Evolutionary conservation across 2,329 filamentous ascomycete genomes (phyloP), one percentile per base, ranked within the genome.

Genomic region (Cladorrhinum sp.): DNA sequence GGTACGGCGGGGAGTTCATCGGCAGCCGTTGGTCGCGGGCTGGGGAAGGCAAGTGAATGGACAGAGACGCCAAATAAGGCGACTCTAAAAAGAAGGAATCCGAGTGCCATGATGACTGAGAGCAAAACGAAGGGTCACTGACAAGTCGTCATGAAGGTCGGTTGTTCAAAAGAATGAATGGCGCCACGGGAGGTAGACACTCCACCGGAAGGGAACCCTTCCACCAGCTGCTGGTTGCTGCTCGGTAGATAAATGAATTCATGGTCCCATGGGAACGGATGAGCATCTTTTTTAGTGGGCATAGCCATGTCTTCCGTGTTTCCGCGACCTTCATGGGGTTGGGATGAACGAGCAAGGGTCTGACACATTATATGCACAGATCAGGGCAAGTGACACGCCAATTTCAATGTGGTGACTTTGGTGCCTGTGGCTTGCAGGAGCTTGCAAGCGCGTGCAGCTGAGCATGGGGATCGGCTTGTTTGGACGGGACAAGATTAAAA

Each of bases 11-110:
- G 71, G n/a, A 69, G 20, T 10, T 58, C 63, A 22, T 73, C 69
- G 29, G 64, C 62, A 27, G 66, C 59, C 9, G 78, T 80, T 49
- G 73, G 73, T 64, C 66, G 63, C 7, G 78, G 72, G 25, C 71
- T 67, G 36, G 70, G 71, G 18, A 75, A 71, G 22, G 70, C 71
- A 32, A 74, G 65, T 7, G 74, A 77, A 54, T 73, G 71, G 59
- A 70, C 74, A 27, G 71, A 68, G 29, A 68, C 69, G 58, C 71
- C 63, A 16, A 79, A 68, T 25, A 70, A 64, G 52, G 70, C 71
- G 25, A 66, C 62, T 10, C 69, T 62, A 29, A 69, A 65, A 27
- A 73, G 61, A 68, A 72, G 70, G 62, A 25, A 24, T 4, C 49
- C 49, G 24, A 57, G 49, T 29, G 56, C 60, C 66, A 68, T 68